These are phyloP conservation scores for Aspergillus neoniger DNA, from an alignment of 2,329 filamentous ascomycete genomes.

Conservation along the genomic window DNA sequence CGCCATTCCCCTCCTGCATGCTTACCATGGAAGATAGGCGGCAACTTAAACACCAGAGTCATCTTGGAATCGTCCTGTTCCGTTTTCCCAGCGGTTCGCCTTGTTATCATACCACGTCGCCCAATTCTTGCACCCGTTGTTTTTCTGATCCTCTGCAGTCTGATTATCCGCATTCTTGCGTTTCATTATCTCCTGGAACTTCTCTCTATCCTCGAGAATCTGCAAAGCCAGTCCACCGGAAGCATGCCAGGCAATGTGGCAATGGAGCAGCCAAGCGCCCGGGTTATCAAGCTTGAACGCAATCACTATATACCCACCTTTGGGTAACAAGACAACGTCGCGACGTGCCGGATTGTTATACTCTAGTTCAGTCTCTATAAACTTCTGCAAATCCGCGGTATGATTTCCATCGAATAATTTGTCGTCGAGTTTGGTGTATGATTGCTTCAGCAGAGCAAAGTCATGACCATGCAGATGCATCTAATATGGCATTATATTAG, in stretches of 20 bases:
- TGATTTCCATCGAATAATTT: not conserved
- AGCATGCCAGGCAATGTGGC: conserved; percentile 10
- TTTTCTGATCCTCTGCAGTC: no score
- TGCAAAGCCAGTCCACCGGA: conserved; percentile 1
- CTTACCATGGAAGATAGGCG: no score
- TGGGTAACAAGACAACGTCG: not conserved
- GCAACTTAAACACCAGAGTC: not conserved
- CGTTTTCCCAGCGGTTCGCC: no score
- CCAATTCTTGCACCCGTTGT: not conserved
- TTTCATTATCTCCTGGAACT: not conserved
- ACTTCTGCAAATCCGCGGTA: not conserved
- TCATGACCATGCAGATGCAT: not conserved
- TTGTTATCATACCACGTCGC: not conserved
- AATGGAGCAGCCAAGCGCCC: conserved; percentile 10
- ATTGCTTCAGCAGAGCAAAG: not conserved
- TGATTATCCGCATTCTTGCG: no score
- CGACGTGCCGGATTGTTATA: conserved; percentile 6
- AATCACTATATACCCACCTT: not conserved
- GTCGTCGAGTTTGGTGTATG: not conserved
- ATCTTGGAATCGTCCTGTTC: not conserved
- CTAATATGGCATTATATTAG: not conserved
- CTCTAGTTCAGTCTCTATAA: not conserved
- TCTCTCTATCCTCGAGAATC: not conserved
- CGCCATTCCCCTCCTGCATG: no score
- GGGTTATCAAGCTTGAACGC: conserved; percentile 13